A percentile compares a stretch with the other conserved stretches of the same genome.
phyloP scores from a whole-genome alignment of 768 basidiomycete genomes.

The Collybia mongolica region DNA sequence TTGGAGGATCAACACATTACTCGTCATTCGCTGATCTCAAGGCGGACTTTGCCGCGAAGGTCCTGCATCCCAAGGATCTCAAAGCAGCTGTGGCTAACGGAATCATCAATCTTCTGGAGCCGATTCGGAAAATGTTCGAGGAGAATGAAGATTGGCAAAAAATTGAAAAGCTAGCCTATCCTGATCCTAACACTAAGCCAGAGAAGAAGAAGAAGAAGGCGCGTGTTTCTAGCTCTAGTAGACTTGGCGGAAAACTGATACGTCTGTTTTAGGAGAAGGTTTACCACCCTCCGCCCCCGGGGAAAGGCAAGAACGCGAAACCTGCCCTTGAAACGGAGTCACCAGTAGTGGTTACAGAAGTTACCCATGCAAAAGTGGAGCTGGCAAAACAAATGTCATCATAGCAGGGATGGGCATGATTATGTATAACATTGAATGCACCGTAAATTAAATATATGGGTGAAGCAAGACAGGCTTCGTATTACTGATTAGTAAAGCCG shows the following conservation, averaged over 20 bases:
- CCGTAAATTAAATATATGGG: no score
- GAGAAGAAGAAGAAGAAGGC: constrained; percentile 71
- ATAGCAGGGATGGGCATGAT: background rate
- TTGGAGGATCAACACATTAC: constrained; percentile 82
- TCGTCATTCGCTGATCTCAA: constrained; percentile 60
- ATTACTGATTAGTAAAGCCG: no score
- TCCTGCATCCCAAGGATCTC: constrained; percentile 87
- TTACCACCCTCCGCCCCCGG: constrained; percentile 82
- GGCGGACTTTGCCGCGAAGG: constrained; percentile 71
- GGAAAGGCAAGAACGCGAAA: constrained; percentile 62
- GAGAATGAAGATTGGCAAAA: constrained; percentile 79
- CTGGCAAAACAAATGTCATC: constrained; percentile 11
- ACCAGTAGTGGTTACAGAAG: background rate
- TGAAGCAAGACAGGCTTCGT: background rate
- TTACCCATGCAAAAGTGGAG: constrained; percentile 11
- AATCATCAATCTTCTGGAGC: constrained; percentile 73
- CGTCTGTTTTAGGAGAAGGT: constrained; percentile 64
- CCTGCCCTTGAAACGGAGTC: constrained; percentile 6
- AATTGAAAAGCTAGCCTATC: constrained; percentile 80
- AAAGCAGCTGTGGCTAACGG: constrained; percentile 76
- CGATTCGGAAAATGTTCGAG: constrained; percentile 78
- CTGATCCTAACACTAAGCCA: constrained; percentile 64
- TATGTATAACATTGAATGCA: background rate
- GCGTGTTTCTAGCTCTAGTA: background rate
- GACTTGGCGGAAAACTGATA: background rate